Base-by-base conservation (phyloP, 1,284 basidiomycete species). In the Taiwanofungus camphoratus region DNA sequence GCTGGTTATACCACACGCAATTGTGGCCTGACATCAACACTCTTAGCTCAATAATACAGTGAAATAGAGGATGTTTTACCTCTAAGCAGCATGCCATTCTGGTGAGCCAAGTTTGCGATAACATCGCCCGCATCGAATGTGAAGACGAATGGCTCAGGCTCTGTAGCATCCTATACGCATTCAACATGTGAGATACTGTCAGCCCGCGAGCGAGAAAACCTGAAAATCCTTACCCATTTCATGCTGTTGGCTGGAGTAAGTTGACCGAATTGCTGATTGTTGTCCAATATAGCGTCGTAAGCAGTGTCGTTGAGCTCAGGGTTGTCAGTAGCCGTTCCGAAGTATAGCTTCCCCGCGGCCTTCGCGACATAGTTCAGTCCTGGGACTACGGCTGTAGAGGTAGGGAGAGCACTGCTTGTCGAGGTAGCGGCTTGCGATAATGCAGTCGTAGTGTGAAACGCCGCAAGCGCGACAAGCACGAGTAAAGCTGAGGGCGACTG, bases 261-360 rank as follows among this genome's bases (percentile, higher is more conserved):
- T 50, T 75, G 72, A 27, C 65, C 66, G 51, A 78, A 79, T 46
- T 70, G 64, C 6, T 58, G 54, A 18, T 58, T 65, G 51, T 76
- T 65, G 48, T 64, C 63, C 42, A 77, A 59, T 46, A 63, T 60
- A 9, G 54, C 51, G 24, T 67, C 59, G 52, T 78, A 80, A 5
- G 70, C 50, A 0, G 58, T 48, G 49, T 79, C 70, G 2, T 56
- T 66, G 24, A 78, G 59, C 54, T 77, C 74, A 3, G 67, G 64
- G 53, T 79, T 79, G 58, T 77, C 76, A 1, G 76, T 79, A n/a
- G 77, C 77, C 12, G 72, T 67, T 21, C 79, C 78, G 42, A 80
- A 76, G 63, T 81, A 80, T 23, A 65, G 54, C 59, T 78, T 78
- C 13, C 74, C 73, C 12, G 71, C 68, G 18, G 70, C 60, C 48